A percentile compares a stretch with the other conserved stretches of the same genome.
Evolutionary conservation across 768 basidiomycete species (phyloP).

Genomic region (Royoungia palumana): DNA sequence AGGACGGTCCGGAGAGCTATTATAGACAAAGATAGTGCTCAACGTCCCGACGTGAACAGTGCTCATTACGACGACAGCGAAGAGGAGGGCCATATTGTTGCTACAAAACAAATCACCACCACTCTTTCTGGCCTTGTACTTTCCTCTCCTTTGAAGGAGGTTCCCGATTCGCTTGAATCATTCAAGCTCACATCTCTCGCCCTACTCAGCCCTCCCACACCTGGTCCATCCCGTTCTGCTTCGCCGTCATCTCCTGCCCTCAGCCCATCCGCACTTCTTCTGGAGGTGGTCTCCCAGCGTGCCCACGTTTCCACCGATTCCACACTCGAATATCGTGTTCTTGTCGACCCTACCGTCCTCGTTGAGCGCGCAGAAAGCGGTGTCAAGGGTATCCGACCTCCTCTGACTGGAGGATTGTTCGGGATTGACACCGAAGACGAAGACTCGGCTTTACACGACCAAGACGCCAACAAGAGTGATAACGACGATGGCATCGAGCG

Average conservation of each 20-base stretch:
- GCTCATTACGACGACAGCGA: neutral
- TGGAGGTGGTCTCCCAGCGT: constrained; percentile 64
- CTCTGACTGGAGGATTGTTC: constrained; percentile 35
- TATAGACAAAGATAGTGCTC: constrained; percentile 42
- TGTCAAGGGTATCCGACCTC: constrained; percentile 57
- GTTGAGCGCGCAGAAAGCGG: constrained; percentile 64
- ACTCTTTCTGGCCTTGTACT: constrained; percentile 14
- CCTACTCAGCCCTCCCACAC: constrained; percentile 4
- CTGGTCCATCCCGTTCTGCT: constrained; percentile 2
- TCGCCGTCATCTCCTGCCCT: constrained; percentile 22
- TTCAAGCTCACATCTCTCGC: constrained; percentile 18
- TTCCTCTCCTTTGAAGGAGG: constrained; percentile 15
- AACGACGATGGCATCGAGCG: constrained; percentile 35
- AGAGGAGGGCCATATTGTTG: neutral
- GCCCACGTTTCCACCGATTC: constrained; percentile 68
- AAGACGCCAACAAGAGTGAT: constrained; percentile 42
- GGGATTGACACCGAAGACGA: constrained; percentile 47
- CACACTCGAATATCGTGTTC: constrained; percentile 75
- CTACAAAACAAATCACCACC: constrained; percentile 14
- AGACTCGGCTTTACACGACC: constrained; percentile 26
- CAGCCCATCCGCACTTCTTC: constrained; percentile 42
- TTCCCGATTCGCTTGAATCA: constrained; percentile 4
- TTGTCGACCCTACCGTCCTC: constrained; percentile 65
- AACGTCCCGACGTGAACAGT: neutral
- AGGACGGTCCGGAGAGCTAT: constrained; percentile 67